Conservation (phyloP, 2,329 filamentous ascomycete genomes). For the Fusarium beomiforme region DNA sequence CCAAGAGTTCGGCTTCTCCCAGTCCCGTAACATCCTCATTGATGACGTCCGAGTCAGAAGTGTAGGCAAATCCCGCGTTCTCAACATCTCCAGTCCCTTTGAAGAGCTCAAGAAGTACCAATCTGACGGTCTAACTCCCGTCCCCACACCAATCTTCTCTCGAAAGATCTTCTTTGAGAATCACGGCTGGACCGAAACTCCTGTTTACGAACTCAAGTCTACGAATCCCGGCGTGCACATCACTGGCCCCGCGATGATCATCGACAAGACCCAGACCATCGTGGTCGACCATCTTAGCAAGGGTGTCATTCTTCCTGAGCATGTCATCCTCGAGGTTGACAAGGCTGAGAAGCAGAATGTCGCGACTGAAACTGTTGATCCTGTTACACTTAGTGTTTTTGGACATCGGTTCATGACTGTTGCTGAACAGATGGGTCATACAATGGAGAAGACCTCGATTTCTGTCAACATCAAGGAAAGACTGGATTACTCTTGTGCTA, state of each 20-base stretch:
- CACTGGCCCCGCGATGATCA: conserved; percentile 74
- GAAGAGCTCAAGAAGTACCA: conserved; percentile 37
- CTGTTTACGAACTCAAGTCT: conserved; percentile 39
- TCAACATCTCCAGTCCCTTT: conserved; percentile 40
- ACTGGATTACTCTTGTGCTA: conserved; percentile 80
- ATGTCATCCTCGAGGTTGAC: conserved; percentile 49
- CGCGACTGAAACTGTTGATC: conserved; percentile 64
- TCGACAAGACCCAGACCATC: conserved; percentile 79
- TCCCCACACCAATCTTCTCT: conserved; percentile 30
- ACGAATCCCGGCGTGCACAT: conserved; percentile 34
- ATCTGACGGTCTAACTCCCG: not conserved
- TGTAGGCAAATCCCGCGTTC: conserved; percentile 43
- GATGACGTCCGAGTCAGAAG: conserved; percentile 56
- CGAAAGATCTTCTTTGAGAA: conserved; percentile 42
- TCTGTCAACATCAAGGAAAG: conserved; percentile 83
- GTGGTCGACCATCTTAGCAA: conserved; percentile 64
- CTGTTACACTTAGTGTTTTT: conserved; percentile 78
- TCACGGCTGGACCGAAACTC: conserved; percentile 41
- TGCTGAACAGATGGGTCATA: conserved; percentile 82
- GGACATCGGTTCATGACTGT: conserved; percentile 85
- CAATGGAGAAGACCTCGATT: conserved; percentile 79
- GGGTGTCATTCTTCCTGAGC: conserved; percentile 47
- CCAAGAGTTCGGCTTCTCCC: conserved; percentile 55
- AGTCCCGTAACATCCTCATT: conserved; percentile 51
- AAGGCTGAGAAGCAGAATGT: conserved; percentile 33